phyloP scores from a whole-genome alignment of 805 yeast species.

The Barnettozyma sp. region DNA sequence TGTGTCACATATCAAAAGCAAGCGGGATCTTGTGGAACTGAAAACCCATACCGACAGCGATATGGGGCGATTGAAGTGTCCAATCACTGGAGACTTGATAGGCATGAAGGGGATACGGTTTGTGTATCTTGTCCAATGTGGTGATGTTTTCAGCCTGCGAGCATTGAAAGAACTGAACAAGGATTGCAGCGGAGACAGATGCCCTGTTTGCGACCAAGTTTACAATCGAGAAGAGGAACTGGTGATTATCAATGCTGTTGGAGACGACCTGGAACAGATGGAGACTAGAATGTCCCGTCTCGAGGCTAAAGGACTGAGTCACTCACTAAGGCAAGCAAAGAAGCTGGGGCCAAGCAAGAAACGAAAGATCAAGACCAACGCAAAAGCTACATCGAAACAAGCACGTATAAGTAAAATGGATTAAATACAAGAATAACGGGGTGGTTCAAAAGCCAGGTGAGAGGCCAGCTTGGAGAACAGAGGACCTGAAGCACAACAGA shows the following conservation, averaged over 20 bases:
- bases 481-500: too few relatives aligned
- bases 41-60: slow-evolving; percentile 25
- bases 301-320: slow-evolving; percentile 25
- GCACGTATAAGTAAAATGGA: too few relatives aligned
- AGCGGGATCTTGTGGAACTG: slow-evolving; percentile 40
- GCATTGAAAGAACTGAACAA: slow-evolving; percentile 6
- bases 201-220: slow-evolving; percentile 36
- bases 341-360: slow-evolving; percentile 2
- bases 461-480: too few relatives aligned
- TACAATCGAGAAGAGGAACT: slow-evolving; percentile 24
- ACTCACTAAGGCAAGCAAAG: slow-evolving; percentile 29
- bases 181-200: slow-evolving; percentile 16
- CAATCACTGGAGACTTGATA: slow-evolving; percentile 31
- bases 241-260: slow-evolving; percentile 32
- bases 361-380: slow-evolving; percentile 5
- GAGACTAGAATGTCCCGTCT: slow-evolving; percentile 24
- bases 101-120: slow-evolving; percentile 33
- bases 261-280: slow-evolving; percentile 16
- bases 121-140: slow-evolving; percentile 41
- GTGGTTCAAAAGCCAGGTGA: too few relatives aligned
- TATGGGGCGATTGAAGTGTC: slow-evolving; percentile 32
- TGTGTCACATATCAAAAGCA: slow-evolving; percentile 30
- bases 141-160: slow-evolving; percentile 29
- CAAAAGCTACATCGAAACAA: neutral
- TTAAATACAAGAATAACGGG: slow-evolving; percentile 7